Percentiles rank a stretch among this genome's conserved stretches.
Evolutionary conservation across 306 rosid species (phyloP).

Genomic region (Luffa aegyptiaca): DNA sequence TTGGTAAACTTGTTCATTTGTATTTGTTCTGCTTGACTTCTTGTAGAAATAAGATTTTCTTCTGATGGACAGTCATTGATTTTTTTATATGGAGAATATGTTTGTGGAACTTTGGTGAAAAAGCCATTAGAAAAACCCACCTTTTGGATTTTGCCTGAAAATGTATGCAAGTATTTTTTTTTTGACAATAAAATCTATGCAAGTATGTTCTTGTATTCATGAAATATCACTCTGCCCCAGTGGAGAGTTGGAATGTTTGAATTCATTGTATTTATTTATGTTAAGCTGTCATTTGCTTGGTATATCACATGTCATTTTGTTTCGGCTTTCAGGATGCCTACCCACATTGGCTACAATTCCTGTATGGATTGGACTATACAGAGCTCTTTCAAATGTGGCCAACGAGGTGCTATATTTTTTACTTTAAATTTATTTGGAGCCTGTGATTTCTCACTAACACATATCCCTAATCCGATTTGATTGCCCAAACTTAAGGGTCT

Average conservation of each 20-base stretch:
- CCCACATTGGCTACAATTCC: constrained; percentile 91
- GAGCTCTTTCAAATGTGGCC: constrained; percentile 97
- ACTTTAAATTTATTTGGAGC: constrained; percentile 4
- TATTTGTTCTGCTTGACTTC: neutral
- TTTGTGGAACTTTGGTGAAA: neutral
- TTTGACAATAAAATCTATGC: no score
- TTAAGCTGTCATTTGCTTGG: neutral
- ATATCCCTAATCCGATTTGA: constrained; percentile 14
- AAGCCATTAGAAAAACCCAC: neutral
- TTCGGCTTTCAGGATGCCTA: constrained; percentile 50
- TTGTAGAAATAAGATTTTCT: neutral
- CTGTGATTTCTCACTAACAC: neutral
- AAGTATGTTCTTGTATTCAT: neutral
- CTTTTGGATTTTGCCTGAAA: neutral
- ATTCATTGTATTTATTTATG: neutral
- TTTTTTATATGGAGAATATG: neutral
- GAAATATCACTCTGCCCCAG: neutral
- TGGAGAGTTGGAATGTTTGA: neutral
- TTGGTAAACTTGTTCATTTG: no score
- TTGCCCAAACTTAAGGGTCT: constrained; percentile 54
- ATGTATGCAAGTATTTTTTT: no score
- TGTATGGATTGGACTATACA: constrained; percentile 89
- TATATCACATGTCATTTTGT: neutral
- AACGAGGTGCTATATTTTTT: constrained; percentile 45
- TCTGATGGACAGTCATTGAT: neutral